Evolutionary conservation across 2,329 filamentous ascomycete species (phyloP).

Genomic region (Alternaria sp.): DNA sequence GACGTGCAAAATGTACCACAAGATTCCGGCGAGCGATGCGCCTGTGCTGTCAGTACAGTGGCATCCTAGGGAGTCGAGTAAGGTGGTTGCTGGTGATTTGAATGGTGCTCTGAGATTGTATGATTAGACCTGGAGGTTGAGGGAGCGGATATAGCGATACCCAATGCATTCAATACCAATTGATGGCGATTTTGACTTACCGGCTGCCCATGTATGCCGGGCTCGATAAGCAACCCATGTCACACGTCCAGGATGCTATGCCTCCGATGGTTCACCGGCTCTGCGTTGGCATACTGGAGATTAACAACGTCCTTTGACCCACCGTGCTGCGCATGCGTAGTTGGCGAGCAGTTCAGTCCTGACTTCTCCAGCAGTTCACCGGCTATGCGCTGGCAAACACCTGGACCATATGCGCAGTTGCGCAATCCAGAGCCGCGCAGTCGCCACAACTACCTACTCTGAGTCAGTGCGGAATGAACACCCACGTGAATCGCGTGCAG

Average conservation of each 20-base stretch:
- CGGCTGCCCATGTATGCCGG: not conserved
- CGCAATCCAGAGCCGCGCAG: constrained; percentile 8
- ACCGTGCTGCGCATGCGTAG: not conserved
- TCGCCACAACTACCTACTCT: not conserved
- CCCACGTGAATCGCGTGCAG: constrained; percentile 12
- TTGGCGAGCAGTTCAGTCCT: not conserved
- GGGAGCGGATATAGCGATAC: constrained; percentile 25
- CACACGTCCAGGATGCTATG: not conserved
- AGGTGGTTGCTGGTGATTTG: constrained; percentile 87
- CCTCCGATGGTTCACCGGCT: not conserved
- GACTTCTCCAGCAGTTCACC: constrained; percentile 2
- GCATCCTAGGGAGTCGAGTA: constrained; percentile 97
- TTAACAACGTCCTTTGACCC: not conserved
- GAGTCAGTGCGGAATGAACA: not conserved
- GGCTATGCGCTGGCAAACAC: constrained; percentile 5
- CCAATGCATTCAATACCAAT: constrained; percentile 17
- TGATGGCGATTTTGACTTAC: not conserved
- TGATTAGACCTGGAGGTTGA: constrained; percentile 65
- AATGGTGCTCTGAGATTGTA: constrained; percentile 91
- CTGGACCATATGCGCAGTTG: constrained; percentile 16
- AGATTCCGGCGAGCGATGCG: constrained; percentile 83
- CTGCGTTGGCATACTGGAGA: not conserved
- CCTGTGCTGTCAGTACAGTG: constrained; percentile 88
- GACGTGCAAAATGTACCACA: constrained; percentile 98
- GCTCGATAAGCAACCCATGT: not conserved